phyloP scores from a whole-genome alignment of 2,329 filamentous ascomycete genomes.

The Exophiala xenobiotica region DNA sequence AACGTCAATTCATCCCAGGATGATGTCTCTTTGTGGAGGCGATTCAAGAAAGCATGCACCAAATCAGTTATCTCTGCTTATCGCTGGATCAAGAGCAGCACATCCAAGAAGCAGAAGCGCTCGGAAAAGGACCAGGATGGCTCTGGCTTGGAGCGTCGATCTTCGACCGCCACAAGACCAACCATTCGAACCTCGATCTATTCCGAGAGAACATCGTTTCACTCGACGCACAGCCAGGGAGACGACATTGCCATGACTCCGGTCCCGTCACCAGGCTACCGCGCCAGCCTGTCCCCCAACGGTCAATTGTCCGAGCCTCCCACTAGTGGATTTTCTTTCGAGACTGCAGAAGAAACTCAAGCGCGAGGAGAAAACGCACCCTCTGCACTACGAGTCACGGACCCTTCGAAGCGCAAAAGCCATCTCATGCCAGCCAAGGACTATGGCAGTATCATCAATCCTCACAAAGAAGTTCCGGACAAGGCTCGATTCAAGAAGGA shows the following conservation, averaged over 20 bases:
- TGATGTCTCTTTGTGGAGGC: slow-evolving; percentile 80
- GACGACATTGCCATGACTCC: slow-evolving; percentile 94
- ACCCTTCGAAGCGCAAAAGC: slow-evolving; percentile 22
- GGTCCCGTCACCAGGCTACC: slow-evolving; percentile 63
- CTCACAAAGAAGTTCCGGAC: slow-evolving; percentile 61
- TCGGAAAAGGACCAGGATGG: slow-evolving; percentile 52
- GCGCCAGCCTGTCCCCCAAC: slow-evolving; percentile 37
- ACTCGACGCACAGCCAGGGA: slow-evolving; percentile 49
- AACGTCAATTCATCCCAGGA: slow-evolving; percentile 94
- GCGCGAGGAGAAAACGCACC: slow-evolving; percentile 19
- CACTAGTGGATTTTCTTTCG: slow-evolving; percentile 31
- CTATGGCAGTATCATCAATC: slow-evolving; percentile 72
- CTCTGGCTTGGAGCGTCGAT: slow-evolving; percentile 50
- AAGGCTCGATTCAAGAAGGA: slow-evolving; percentile 87
- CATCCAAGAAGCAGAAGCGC: slow-evolving; percentile 47
- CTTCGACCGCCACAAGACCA: slow-evolving; percentile 64
- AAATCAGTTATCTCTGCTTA: slow-evolving; percentile 59
- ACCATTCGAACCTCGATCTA: slow-evolving; percentile 57
- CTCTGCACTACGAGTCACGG: slow-evolving; percentile 17
- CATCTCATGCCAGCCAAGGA: slow-evolving; percentile 46
- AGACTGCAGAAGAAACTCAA: slow-evolving; percentile 28
- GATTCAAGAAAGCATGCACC: slow-evolving; percentile 83
- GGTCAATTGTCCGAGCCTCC: slow-evolving; percentile 26
- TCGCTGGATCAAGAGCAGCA: slow-evolving; percentile 42
- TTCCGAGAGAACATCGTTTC: slow-evolving; percentile 52